Evolutionary conservation across 768 basidiomycete genomes (phyloP).

Genomic region (Trametes coccinea): DNA sequence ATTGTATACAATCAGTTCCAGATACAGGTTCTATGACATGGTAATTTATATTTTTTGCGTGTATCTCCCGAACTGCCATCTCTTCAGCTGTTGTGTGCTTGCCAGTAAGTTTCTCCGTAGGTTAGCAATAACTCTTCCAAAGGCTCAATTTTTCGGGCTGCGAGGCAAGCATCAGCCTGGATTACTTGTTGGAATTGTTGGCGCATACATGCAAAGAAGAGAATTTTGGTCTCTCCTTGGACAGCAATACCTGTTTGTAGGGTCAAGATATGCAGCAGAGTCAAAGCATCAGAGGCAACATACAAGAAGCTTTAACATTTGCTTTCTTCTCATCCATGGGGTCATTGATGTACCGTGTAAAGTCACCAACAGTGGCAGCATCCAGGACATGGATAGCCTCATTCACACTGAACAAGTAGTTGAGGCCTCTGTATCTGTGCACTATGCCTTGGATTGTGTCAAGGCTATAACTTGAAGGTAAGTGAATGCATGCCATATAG

Average conservation of each 20-base stretch:
- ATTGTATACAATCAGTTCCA: no score
- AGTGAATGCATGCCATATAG: no score
- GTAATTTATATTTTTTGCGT: no score
- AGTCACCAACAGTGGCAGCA: constrained; percentile 45
- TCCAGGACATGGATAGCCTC: constrained; percentile 32
- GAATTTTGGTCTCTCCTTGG: constrained; percentile 38
- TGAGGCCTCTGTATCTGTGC: constrained; percentile 26
- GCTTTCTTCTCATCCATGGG: neutral
- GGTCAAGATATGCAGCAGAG: no score
- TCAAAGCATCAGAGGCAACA: constrained; percentile 1
- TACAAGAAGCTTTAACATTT: constrained; percentile 31
- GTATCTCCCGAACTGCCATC: neutral
- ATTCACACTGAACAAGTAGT: constrained; percentile 38
- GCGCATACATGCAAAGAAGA: constrained; percentile 39
- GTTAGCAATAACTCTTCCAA: constrained; percentile 39
- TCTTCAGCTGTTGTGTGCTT: neutral
- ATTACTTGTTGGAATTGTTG: neutral
- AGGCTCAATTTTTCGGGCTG: constrained; percentile 30
- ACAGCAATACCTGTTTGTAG: constrained; percentile 30
- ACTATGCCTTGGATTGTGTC: neutral
- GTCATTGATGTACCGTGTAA: constrained; percentile 48
- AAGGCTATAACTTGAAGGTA: neutral
- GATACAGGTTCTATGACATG: no score
- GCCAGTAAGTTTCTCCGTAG: constrained; percentile 37
- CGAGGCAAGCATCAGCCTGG: neutral